Base-by-base conservation (phyloP, 192 early-diverging fungal genomes). In the Coemansia sp. region DNA sequence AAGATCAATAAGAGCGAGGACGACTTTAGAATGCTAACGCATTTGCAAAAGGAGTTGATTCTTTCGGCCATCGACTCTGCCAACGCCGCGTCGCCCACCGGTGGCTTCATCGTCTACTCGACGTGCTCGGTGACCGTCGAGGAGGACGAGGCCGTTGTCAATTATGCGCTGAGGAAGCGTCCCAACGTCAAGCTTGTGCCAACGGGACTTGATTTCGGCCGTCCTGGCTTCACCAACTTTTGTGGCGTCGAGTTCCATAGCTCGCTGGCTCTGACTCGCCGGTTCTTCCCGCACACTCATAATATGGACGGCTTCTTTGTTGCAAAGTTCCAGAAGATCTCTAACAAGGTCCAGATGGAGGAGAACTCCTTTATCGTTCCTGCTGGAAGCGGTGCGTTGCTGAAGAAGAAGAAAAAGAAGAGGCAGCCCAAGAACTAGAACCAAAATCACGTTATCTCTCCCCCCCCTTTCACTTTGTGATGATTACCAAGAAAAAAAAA, bases 261-360 rank as follows among this genome's bases (percentile, higher is more conserved):
- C 14, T 89, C 90, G 25, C 59, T 99, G 59, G 81, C 82, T 17
- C 74, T 95, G 63, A 94, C 95, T 2, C 83, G 92, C 55, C 85
- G 97, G 41, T 97, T 91, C 81, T 99, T 97, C 76, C 95, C 97
- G 38, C 97, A 99, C 69, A 88, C 94, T 29, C 92, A 98, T 76
- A 99, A 99, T 75, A 98, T 99, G 97, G 97, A 99, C 74, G 97
- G 97, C 40, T 99, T 99, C 88, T 99, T 86, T 82, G 95, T 99
- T 13, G 93, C 97, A 49, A 99, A 99, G 67, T 89, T 99, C 76
- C 91, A 97, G 73, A 98, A 99, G 80, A 75, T 90, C 9, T 91
- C 90, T 50, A 98, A 97, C 84, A 94, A 92, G 81, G 59, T 82
- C 17, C 65, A 69, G 56, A 41, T 49, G 36, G 57, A 49, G 8